phyloP scores from a whole-genome alignment of 305 asterid species.

The Rubia balearica region DNA sequence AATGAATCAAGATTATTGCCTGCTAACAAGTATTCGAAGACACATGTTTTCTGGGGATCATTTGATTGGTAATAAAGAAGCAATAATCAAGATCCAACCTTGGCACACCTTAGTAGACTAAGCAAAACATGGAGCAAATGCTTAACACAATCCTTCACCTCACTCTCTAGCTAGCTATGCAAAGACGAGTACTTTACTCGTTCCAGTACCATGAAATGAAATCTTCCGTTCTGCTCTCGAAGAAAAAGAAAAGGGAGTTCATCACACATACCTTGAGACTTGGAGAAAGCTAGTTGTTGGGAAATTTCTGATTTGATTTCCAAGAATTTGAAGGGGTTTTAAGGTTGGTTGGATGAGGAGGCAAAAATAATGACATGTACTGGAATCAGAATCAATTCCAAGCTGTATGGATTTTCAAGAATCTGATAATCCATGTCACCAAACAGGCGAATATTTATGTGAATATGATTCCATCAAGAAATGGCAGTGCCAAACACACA shows the following conservation, averaged over 20 bases:
- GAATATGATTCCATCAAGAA: conserved; percentile 17
- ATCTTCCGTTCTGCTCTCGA: neutral
- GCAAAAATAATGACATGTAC: neutral
- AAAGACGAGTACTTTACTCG: neutral
- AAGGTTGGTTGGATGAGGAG: neutral
- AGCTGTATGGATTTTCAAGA: neutral
- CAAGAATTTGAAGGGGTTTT: neutral
- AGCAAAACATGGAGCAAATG: neutral
- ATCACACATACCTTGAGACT: neutral
- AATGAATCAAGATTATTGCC: neutral
- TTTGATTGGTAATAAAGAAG: neutral
- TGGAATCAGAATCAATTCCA: conserved; percentile 24
- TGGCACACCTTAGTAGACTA: neutral
- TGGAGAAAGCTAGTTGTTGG: neutral
- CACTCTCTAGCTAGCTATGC: too few relatives aligned
- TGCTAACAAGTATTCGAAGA: neutral
- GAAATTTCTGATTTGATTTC: neutral
- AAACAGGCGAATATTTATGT: neutral
- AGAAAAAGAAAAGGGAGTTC: neutral
- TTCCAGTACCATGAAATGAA: neutral
- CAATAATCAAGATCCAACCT: neutral
- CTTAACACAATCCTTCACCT: neutral
- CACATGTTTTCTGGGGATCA: neutral
- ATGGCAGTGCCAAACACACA: neutral
- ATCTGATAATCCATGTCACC: neutral